Evolutionary conservation across 495 filamentous ascomycete species (phyloP), one percentile per base, ranked within the genome.

Genomic region (Darksidea phi): DNA sequence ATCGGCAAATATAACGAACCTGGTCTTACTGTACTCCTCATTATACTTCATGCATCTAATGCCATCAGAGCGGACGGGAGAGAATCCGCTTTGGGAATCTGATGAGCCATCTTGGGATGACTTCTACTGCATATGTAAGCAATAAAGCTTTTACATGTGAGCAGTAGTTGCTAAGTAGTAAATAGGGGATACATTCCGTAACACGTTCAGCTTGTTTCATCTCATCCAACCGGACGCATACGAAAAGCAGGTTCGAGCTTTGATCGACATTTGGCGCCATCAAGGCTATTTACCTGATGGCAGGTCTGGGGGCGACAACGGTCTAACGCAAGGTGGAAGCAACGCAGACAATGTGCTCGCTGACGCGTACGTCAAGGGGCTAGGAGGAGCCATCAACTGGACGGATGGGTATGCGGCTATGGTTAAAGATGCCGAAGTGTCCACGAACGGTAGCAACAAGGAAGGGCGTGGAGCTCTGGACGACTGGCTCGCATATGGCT

Each of bases 291-390:
- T 73, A 58, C 71, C 71, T 0, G 71, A 72, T 37, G 71, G 63
- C 0, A 55, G 71, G 1, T 58, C 45, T 12, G 59, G 60, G 0
- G 67, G 72, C 53, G 70, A 64, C 52, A 72, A 69, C 42, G 71
- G 71, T 18, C 41, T 63, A 5, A 62, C 67, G 1, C 71, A 73
- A 64, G 71, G 71, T 10, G 71, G 71, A 24, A 59, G 47, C 17
- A 69, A 73, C 47, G 70, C 71, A 10, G 71, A 72, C 53, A 71
- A 69, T 54, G 71, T 70, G 15, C 70, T 73, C n/a, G 71, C 71
- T 6, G 71, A 73, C 46, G 70, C 71, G 7, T 73, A 73, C 47
- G 68, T 73, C 56, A 73, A 73, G 47, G 63, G 58, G 1, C 46
- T 73, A 6, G 13, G 58, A 25, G 67, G 63, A 5, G 69, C 63